These are phyloP conservation scores for Rhizopus sp. DNA, from an alignment of 371 early-diverging fungal species.

Conservation along the genomic window DNA sequence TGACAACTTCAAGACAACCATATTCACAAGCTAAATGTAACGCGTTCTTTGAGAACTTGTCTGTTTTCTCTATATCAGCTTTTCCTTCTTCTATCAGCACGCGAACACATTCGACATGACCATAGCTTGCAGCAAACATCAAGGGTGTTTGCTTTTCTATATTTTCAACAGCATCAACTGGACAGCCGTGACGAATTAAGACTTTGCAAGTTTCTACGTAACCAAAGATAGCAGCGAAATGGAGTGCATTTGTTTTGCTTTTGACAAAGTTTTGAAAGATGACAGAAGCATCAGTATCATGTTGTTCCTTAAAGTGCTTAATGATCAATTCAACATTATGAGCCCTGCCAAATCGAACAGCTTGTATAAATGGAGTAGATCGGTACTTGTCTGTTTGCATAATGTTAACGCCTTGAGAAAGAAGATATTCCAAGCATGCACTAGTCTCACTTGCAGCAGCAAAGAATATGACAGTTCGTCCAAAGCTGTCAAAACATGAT, in stretches of 20 bases:
- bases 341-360: conserved; percentile 56
- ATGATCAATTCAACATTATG: conserved; percentile 26
- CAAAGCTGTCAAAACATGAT: conserved; percentile 41
- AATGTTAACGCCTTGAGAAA: conserved; percentile 37
- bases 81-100: conserved; percentile 49
- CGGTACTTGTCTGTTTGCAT: conserved; percentile 39
- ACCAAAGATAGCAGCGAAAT: conserved; percentile 60
- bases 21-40: conserved; percentile 54
- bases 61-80: conserved; percentile 42
- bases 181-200: conserved; percentile 50
- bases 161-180: conserved; percentile 43
- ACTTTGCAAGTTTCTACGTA: conserved; percentile 45
- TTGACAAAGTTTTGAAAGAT: conserved; percentile 41
- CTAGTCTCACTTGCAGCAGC: conserved; percentile 59
- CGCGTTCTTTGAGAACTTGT: conserved; percentile 52
- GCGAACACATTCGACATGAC: conserved; percentile 50
- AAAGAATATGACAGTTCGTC: conserved; percentile 58
- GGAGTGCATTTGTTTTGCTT: conserved; percentile 51
- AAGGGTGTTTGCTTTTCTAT: conserved; percentile 49
- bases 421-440: conserved; percentile 50
- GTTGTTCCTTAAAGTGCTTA: conserved; percentile 2
- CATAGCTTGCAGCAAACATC: conserved; percentile 49
- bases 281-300: neutral
- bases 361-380: conserved; percentile 56
- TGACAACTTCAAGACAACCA: conserved; percentile 48